phyloP scores from a whole-genome alignment of 768 basidiomycete species.

The Tulasnella calospora region DNA sequence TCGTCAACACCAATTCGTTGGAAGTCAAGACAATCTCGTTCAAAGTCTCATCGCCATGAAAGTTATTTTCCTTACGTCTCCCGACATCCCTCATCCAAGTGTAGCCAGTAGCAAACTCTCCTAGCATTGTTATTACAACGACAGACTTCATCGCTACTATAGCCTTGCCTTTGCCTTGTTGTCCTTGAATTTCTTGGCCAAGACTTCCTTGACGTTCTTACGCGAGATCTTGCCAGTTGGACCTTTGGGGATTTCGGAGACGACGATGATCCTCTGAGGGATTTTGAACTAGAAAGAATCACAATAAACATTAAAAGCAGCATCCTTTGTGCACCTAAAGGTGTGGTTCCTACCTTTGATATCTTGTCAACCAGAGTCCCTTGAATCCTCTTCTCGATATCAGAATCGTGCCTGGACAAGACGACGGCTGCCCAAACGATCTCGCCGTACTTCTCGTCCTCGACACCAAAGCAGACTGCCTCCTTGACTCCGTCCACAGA shows the following conservation, averaged over 20 bases:
- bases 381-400: slow-evolving; percentile 15
- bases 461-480: slow-evolving; percentile 33
- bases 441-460: slow-evolving; percentile 27
- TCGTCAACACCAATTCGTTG: slow-evolving; percentile 74
- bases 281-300: slow-evolving; percentile 20
- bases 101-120: not conserved
- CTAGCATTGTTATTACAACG: not conserved
- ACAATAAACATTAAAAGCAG: not conserved
- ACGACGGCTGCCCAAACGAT: slow-evolving; percentile 28
- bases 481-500: slow-evolving; percentile 40
- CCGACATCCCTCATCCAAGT: not conserved
- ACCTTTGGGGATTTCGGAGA: slow-evolving; percentile 22
- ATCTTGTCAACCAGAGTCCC: slow-evolving; percentile 16
- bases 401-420: slow-evolving; percentile 1
- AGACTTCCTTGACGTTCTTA: slow-evolving; percentile 25
- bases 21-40: slow-evolving; percentile 47
- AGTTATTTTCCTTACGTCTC: not conserved
- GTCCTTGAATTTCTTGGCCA: slow-evolving; percentile 18
- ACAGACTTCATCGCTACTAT: not conserved
- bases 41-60: slow-evolving; percentile 7
- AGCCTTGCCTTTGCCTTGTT: slow-evolving; percentile 17
- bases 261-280: slow-evolving; percentile 14
- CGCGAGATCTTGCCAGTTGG: slow-evolving; percentile 23
- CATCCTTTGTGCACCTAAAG: not conserved
- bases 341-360: not conserved